These are phyloP conservation scores for Trichosporon ovoides DNA, from an alignment of 1,284 basidiomycete genomes.

Conservation along the genomic window DNA sequence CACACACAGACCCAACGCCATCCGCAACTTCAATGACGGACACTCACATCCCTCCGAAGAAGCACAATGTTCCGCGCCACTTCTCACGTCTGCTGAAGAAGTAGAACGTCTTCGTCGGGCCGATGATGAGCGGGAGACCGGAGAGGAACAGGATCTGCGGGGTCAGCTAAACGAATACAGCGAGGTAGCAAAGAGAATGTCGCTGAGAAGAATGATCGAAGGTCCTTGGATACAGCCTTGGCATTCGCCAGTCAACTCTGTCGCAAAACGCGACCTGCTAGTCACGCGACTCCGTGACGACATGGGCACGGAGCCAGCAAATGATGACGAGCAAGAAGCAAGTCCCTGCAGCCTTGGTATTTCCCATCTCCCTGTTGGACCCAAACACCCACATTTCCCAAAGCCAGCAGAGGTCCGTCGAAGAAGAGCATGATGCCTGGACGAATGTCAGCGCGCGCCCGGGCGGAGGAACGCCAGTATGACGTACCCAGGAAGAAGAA, in stretches of 20 bases:
- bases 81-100: slow-evolving; percentile 98
- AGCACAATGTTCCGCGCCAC: slow-evolving; percentile 85
- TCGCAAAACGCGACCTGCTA: too few relatives aligned
- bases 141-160: slow-evolving; percentile 81
- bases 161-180: slow-evolving; percentile 1
- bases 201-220: too few relatives aligned
- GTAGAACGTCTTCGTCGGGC: slow-evolving; percentile 92
- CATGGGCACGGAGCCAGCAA: neutral
- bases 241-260: too few relatives aligned
- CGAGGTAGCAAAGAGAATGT: too few relatives aligned
- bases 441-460: neutral
- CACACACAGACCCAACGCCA: too few relatives aligned
- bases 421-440: slow-evolving; percentile 85
- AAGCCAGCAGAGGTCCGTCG: slow-evolving; percentile 90
- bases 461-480: neutral
- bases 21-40: neutral
- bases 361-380: neutral
- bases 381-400: slow-evolving; percentile 74
- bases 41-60: slow-evolving; percentile 71
- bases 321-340: too few relatives aligned
- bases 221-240: too few relatives aligned
- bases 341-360: neutral
- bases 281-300: too few relatives aligned
- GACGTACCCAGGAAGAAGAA: slow-evolving; percentile 80
- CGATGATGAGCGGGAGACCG: slow-evolving; percentile 89